These are phyloP conservation scores for Erysimum cheiranthoides DNA, from an alignment of 345 rosid genomes.

Conservation along the genomic window DNA sequence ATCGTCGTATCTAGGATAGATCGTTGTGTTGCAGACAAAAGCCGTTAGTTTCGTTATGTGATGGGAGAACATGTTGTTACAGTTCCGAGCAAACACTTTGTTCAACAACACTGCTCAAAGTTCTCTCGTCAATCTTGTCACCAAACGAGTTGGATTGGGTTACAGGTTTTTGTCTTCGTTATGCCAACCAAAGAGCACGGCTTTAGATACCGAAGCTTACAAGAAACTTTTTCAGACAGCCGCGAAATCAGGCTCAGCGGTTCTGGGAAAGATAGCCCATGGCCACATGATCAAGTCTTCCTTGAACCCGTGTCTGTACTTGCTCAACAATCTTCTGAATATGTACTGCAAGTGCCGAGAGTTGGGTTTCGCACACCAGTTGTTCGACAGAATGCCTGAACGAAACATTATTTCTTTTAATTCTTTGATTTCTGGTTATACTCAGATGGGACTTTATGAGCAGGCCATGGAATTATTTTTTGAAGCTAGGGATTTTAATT, in stretches of 20 bases:
- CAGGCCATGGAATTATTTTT: slow-evolving; percentile 44
- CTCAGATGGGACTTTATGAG: slow-evolving; percentile 47
- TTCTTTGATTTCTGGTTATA: slow-evolving; percentile 54
- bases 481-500: slow-evolving; percentile 46
- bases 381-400: slow-evolving; percentile 58
- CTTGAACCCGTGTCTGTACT: slow-evolving; percentile 46
- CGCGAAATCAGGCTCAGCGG: slow-evolving; percentile 45
- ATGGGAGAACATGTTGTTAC: slow-evolving; percentile 38
- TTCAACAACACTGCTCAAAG: slow-evolving; percentile 19
- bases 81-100: slow-evolving; percentile 33
- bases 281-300: slow-evolving; percentile 54
- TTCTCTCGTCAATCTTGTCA: background rate
- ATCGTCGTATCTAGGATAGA: background rate
- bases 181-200: slow-evolving; percentile 28
- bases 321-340: slow-evolving; percentile 50
- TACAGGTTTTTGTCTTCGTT: slow-evolving; percentile 24
- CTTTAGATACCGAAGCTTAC: slow-evolving; percentile 47
- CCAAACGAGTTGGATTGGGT: slow-evolving; percentile 20
- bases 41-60: slow-evolving; percentile 33
- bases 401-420: slow-evolving; percentile 55
- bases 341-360: slow-evolving; percentile 51
- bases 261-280: slow-evolving; percentile 53
- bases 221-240: slow-evolving; percentile 49
- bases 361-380: slow-evolving; percentile 44
- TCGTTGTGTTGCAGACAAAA: slow-evolving; percentile 15